Conservation (phyloP, 441 rosid genomes). For the Populus hybrid region DNA sequence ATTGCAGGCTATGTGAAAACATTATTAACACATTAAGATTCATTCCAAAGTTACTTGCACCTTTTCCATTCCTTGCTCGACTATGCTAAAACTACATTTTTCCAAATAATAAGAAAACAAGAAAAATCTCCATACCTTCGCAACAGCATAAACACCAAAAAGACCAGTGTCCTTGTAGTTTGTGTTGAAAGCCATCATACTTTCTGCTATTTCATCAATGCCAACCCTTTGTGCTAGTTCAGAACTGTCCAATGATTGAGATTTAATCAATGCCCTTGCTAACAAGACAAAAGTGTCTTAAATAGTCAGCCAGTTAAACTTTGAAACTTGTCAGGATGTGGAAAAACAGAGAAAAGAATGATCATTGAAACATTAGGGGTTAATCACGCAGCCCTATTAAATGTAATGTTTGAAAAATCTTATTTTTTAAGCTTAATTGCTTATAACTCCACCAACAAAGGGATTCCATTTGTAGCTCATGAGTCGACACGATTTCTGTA, state of each 20-base stretch:
- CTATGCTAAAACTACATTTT: background rate
- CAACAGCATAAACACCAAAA: conserved; percentile 94
- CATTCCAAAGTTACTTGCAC: background rate
- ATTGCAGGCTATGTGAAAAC: background rate
- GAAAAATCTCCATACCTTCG: conserved; percentile 61
- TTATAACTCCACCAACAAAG: background rate
- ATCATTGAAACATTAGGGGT: background rate
- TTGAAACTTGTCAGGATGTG: background rate
- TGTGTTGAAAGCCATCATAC: conserved; percentile 97
- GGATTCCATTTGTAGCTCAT: background rate
- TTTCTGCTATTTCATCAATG: conserved; percentile 88
- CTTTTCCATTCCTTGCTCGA: background rate
- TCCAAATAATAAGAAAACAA: background rate
- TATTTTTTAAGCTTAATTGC: background rate
- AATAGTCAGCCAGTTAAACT: background rate
- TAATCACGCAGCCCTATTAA: background rate
- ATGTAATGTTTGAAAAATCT: background rate
- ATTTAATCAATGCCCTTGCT: background rate
- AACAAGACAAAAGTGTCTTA: background rate
- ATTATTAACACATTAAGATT: background rate
- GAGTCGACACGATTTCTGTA: background rate
- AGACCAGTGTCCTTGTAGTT: conserved; percentile 99
- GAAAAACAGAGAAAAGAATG: background rate
- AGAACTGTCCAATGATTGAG: conserved; percentile 51
- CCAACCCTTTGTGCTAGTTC: conserved; percentile 83